Evolutionary conservation across 1,139 yeast genomes (phyloP).

Genomic region (Saccharomyces hybrid): DNA sequence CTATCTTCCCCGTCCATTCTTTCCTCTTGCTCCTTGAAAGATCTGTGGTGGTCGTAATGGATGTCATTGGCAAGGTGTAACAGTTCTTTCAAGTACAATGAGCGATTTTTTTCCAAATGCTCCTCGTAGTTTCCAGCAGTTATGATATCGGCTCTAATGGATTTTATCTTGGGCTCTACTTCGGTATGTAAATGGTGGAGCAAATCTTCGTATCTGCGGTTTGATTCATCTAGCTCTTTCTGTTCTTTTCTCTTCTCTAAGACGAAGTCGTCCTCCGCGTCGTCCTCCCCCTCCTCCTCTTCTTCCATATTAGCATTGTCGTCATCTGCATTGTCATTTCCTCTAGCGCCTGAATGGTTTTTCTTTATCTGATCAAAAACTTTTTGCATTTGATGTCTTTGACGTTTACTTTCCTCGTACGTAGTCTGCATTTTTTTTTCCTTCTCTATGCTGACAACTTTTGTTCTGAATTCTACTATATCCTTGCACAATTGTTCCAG

Average conservation of each 20-base stretch:
- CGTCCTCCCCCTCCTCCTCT: slow-evolving; percentile 18
- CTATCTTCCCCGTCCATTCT: slow-evolving; percentile 20
- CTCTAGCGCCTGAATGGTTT: slow-evolving; percentile 15
- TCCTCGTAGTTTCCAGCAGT: slow-evolving; percentile 21
- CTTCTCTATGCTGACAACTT: slow-evolving; percentile 51
- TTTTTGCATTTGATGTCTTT: slow-evolving; percentile 44
- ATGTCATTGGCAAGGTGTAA: slow-evolving; percentile 20
- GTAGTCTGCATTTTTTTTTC: slow-evolving; percentile 48
- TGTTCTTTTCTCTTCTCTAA: slow-evolving; percentile 25
- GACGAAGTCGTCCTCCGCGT: slow-evolving; percentile 15
- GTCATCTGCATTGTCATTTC: slow-evolving; percentile 18
- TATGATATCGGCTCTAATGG: slow-evolving; percentile 17
- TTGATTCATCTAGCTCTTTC: slow-evolving; percentile 18
- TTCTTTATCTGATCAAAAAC: slow-evolving; percentile 44
- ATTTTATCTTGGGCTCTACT: slow-evolving; percentile 21
- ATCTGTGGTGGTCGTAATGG: slow-evolving; percentile 25
- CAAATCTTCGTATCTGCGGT: slow-evolving; percentile 22
- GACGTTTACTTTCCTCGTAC: slow-evolving; percentile 45
- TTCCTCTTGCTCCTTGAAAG: slow-evolving; percentile 21
- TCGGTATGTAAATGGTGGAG: slow-evolving; percentile 14
- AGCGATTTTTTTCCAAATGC: slow-evolving; percentile 12
- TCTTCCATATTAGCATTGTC: slow-evolving; percentile 24
- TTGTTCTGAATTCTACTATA: slow-evolving; percentile 55
- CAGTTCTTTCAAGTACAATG: slow-evolving; percentile 21
- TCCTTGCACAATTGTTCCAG: slow-evolving; percentile 52